Evolutionary conservation across 2,329 filamentous ascomycete genomes (phyloP).

Genomic region (Graphiopsis chlorocephala): DNA sequence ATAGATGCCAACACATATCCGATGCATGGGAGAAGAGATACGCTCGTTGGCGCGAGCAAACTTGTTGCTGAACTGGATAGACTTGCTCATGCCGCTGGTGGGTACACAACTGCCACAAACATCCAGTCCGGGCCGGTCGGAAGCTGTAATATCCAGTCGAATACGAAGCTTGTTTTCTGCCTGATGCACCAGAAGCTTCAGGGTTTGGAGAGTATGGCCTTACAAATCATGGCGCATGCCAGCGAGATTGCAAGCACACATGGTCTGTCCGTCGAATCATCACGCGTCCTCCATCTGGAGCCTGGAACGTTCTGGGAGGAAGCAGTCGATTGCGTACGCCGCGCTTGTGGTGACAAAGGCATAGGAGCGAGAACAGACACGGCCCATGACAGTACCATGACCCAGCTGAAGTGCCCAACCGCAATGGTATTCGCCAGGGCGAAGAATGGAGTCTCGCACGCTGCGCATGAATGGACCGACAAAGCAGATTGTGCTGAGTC

Average conservation of each 20-base stretch:
- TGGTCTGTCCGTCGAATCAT: constrained; percentile 18
- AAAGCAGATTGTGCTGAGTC: constrained; percentile 29
- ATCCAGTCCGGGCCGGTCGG: constrained; percentile 26
- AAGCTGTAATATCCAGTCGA: constrained; percentile 33
- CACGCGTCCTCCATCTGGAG: constrained; percentile 21
- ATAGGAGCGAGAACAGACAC: constrained; percentile 24
- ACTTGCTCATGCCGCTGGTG: constrained; percentile 21
- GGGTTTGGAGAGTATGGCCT: constrained; percentile 26
- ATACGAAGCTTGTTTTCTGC: constrained; percentile 27
- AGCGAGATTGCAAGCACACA: neutral
- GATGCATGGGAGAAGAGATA: constrained; percentile 28
- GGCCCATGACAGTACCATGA: constrained; percentile 33
- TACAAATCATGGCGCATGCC: constrained; percentile 20
- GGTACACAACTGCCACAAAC: constrained; percentile 30
- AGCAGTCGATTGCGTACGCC: constrained; percentile 24
- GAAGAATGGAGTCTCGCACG: constrained; percentile 30
- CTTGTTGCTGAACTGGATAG: constrained; percentile 27
- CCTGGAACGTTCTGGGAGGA: constrained; percentile 21
- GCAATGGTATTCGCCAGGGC: constrained; percentile 34
- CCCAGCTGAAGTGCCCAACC: constrained; percentile 28
- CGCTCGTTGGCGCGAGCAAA: constrained; percentile 26
- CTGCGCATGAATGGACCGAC: constrained; percentile 26
- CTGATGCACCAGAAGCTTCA: constrained; percentile 28
- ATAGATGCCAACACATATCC: constrained; percentile 34
- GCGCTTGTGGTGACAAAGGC: constrained; percentile 28